Evolutionary conservation across 2,329 filamentous ascomycete genomes (phyloP).

Genomic region (Epichloe aotearoae): DNA sequence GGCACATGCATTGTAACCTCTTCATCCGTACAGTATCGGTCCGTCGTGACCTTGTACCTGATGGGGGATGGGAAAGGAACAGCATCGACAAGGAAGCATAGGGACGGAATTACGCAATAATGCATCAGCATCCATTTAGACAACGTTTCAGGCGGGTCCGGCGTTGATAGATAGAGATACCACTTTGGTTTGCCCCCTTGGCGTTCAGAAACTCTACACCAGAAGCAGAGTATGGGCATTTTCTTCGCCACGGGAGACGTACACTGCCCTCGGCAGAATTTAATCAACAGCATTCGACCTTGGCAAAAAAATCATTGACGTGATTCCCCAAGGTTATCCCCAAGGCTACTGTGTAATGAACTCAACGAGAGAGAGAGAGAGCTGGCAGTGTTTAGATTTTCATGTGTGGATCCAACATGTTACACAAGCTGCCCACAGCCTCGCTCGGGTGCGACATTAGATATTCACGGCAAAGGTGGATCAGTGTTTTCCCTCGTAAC

Average conservation of each 20-base stretch:
- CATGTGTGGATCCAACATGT: no score
- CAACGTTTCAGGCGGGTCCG: constrained; percentile 11
- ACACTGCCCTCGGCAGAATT: background rate
- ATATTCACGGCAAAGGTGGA: no score
- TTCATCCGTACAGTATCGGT: background rate
- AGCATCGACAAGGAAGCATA: background rate
- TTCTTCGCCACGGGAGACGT: background rate
- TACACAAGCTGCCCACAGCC: no score
- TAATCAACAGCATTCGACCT: background rate
- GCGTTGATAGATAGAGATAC: constrained; percentile 12
- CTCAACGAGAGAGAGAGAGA: no score
- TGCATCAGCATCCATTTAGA: constrained; percentile 6
- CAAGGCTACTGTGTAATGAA: background rate
- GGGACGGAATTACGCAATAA: background rate
- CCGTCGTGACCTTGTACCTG: background rate
- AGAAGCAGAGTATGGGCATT: background rate
- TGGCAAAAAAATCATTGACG: background rate
- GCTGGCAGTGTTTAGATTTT: no score
- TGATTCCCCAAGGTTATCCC: background rate
- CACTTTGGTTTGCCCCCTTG: constrained; percentile 4
- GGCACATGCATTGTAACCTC: background rate
- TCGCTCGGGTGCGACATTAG: no score
- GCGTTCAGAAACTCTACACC: background rate
- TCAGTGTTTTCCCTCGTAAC: no score
- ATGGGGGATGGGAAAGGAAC: background rate